These are phyloP conservation scores for Amorphotheca resinae DNA, from an alignment of 495 filamentous ascomycete genomes.

Conservation along the genomic window DNA sequence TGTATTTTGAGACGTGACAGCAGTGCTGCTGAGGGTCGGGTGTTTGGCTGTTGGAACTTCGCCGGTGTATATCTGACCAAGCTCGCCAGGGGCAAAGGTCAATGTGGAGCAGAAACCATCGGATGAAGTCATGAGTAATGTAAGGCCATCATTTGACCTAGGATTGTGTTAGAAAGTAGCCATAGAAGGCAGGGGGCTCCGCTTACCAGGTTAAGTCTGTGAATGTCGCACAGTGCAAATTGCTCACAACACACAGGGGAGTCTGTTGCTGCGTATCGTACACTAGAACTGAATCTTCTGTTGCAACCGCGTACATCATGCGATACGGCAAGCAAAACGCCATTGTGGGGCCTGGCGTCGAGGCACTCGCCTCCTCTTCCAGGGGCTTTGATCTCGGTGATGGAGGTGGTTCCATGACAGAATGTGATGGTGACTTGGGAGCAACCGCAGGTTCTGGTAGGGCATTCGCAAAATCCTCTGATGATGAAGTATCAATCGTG, in stretches of 20 bases:
- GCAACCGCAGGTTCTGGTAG: slow-evolving; percentile 72
- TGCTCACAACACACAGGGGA: slow-evolving; percentile 86
- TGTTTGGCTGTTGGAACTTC: slow-evolving; percentile 42
- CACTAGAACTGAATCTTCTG: slow-evolving; percentile 88
- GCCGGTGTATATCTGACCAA: slow-evolving; percentile 76
- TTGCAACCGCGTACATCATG: slow-evolving; percentile 93
- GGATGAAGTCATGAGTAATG: slow-evolving; percentile 88
- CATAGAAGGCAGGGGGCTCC: slow-evolving; percentile 1
- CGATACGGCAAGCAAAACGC: slow-evolving; percentile 84
- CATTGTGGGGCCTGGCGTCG: slow-evolving; percentile 44
- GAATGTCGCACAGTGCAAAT: slow-evolving; percentile 92
- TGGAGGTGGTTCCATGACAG: slow-evolving; percentile 81
- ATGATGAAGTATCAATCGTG: slow-evolving; percentile 82
- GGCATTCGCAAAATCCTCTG: slow-evolving; percentile 69
- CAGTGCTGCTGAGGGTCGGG: slow-evolving; percentile 26
- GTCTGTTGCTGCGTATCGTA: slow-evolving; percentile 97
- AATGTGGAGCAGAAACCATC: slow-evolving; percentile 95
- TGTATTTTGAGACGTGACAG: slow-evolving; percentile 37
- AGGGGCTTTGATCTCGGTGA: slow-evolving; percentile 36
- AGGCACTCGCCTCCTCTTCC: slow-evolving; percentile 39
- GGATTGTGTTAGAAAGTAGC: not conserved
- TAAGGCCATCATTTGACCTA: slow-evolving; percentile 91
- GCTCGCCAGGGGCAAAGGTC: slow-evolving; percentile 69
- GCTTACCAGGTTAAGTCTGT: slow-evolving; percentile 89
- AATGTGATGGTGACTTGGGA: slow-evolving; percentile 31